Evolutionary conservation across 345 rosid species (phyloP), one percentile per base, ranked within the genome.

Genomic region (Noccaea caerulescens): DNA sequence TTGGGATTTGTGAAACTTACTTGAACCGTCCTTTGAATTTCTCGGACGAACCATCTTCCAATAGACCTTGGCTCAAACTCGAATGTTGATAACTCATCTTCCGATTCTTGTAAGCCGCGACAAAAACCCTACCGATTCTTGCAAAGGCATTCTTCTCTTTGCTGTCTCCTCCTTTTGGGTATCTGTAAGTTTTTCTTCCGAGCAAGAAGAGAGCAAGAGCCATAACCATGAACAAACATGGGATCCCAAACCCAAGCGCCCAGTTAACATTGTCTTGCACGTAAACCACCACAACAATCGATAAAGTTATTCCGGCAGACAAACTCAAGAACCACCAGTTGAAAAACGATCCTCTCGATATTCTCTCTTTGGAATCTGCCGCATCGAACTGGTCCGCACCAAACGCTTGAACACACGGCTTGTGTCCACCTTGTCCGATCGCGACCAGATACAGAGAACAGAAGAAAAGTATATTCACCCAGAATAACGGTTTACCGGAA

Each of bases 261-360:
- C 70, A 69, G 5, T 33, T 63, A 30, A 69, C 53, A 58, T 63
- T 52, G 5, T 70, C 76, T 41, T 63, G 80, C 27, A 69, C 64
- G 33, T 69, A 76, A 1, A 34, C 58, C 7, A 76, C 69, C 20
- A 42, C 61, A 27, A 67, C 12, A 32, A 75, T 50, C 30, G 63
- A 67, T 50, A 75, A 32, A 47, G 37, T 67, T 1, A 75, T 58
- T 42, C 68, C 73, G n/a, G 49, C 61, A 2, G 56, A 68, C 52
- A 60, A 60, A 68, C 69, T 75, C 52, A 69, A 25, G 75, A 58
- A 76, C 78, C 78, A 75, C 78, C 75, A 62, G n/a, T 68, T 68
- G 27, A 76, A 76, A 18, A 76, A 76, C 20, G 65, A 52, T 4
- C 75, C 69, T 60, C 63, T 76, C 2, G 79, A 50, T 43, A 68